Evolutionary conservation across 768 basidiomycete genomes (phyloP), one percentile per base, ranked within the genome.

Genomic region (Lactarius deliciosus): DNA sequence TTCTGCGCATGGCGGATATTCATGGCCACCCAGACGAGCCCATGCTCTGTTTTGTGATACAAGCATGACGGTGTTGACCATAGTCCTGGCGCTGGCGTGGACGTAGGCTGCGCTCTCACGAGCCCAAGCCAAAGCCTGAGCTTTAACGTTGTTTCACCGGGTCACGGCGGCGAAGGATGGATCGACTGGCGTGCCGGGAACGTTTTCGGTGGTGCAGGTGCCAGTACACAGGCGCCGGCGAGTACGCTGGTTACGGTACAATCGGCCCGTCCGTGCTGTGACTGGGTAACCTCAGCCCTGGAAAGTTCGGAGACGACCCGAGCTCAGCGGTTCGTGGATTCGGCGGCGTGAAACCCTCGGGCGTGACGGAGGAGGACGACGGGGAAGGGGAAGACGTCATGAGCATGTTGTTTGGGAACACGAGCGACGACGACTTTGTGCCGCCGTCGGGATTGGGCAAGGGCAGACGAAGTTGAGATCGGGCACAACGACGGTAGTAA

Each of bases 191-290:
- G 15, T 2, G 34, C 22, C 10, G 61, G 11, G 18, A 28, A n/a
- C 2, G 53, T 63, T 15, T 3, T 55, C 20, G 13, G 61, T 30
- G 28, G 16, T 50, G 11, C 57, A 2, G 50, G 41, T 8, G 16
- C 41, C 25, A 41, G 41, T 54, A 40, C 25, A 38, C 47, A 22
- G 45, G 10, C 6, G 16, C 20, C n/a, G 28, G 40, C 6, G 66
- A 68, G 36, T 57, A 64, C 16, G 43, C 38, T 9, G 69, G 69
- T 1, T 53, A 68, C 7, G 66, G 69, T 13, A 70, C 69, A 43
- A 70, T 70, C 25, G 66, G 65, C 43, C 69, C 69, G 1, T 64
- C 69, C 4, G 38, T 70, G 2, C 69, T 70, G n/a, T 7, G 61
- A 63, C 25, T 56, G 66, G 53, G 36, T 20, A 55, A n/a, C 32